phyloP scores from a whole-genome alignment of 78 protist genomes.

The Dictyostelium citrinum region DNA sequence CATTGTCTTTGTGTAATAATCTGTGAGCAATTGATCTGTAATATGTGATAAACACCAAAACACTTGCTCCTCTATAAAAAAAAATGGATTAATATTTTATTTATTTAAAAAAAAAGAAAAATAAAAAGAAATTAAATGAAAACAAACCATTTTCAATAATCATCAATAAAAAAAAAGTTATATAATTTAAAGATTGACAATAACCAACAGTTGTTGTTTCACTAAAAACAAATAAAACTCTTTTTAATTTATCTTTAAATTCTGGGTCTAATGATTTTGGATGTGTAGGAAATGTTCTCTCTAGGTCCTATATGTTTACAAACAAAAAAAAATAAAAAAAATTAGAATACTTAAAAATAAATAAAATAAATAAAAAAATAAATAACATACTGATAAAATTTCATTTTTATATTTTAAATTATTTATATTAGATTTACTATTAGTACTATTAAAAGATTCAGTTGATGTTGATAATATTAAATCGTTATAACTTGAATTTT shows the following conservation, averaged over 20 bases:
- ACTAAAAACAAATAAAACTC: slow-evolving; percentile 41
- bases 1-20: slow-evolving; percentile 61
- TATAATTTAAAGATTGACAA: slow-evolving; percentile 71
- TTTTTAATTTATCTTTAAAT: slow-evolving; percentile 39
- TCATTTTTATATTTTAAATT: neutral
- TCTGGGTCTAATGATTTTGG: slow-evolving; percentile 21
- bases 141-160: slow-evolving; percentile 50
- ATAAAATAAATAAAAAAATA: neutral
- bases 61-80: slow-evolving; percentile 39
- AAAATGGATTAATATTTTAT: neutral
- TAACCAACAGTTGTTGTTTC: slow-evolving; percentile 60
- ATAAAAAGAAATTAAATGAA: neutral
- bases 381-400: slow-evolving; percentile 13
- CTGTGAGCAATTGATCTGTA: slow-evolving; percentile 43
- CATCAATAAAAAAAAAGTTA: slow-evolving; percentile 50
- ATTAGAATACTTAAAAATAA: neutral
- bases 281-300: slow-evolving; percentile 75
- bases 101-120: neutral
- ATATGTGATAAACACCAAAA: slow-evolving; percentile 67
- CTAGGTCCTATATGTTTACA: slow-evolving; percentile 33
- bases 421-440: neutral
- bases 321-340: neutral
- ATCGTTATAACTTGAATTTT: neutral
- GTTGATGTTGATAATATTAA: neutral
- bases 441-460: neutral